Conservation (phyloP, 306 rosid species). For the Dalbergia oliveri region DNA sequence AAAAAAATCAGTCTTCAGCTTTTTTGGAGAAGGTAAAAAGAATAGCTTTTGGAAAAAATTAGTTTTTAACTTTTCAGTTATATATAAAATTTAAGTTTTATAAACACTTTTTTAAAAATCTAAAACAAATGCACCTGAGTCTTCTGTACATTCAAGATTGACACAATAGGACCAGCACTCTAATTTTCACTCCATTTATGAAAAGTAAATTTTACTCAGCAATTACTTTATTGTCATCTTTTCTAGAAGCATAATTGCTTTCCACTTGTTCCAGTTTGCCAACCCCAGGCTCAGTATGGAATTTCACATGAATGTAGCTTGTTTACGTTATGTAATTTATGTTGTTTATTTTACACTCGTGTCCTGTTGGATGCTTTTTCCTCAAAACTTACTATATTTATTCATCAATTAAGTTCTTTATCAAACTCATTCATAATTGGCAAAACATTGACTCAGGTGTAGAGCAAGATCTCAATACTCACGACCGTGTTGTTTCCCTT, state of each 20-base stretch:
- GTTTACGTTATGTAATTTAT: background rate
- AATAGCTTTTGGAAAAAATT: no score
- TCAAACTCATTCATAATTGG: background rate
- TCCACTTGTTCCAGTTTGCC: slow-evolving; percentile 2
- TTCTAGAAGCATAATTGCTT: background rate
- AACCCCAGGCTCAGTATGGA: background rate
- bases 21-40: no score
- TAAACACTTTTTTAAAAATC: no score
- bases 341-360: background rate
- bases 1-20: no score
- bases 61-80: no score
- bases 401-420: background rate
- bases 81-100: no score
- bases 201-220: background rate
- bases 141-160: no score
- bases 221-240: background rate
- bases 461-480: slow-evolving; percentile 3
- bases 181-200: background rate
- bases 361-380: background rate
- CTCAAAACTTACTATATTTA: background rate
- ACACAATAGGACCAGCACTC: no score
- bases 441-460: background rate
- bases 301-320: background rate
- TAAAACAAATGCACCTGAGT: no score
- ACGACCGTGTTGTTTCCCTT: background rate